Base-by-base conservation (phyloP, 1,139 yeast species). In the Blastobotrys capitulatus region DNA sequence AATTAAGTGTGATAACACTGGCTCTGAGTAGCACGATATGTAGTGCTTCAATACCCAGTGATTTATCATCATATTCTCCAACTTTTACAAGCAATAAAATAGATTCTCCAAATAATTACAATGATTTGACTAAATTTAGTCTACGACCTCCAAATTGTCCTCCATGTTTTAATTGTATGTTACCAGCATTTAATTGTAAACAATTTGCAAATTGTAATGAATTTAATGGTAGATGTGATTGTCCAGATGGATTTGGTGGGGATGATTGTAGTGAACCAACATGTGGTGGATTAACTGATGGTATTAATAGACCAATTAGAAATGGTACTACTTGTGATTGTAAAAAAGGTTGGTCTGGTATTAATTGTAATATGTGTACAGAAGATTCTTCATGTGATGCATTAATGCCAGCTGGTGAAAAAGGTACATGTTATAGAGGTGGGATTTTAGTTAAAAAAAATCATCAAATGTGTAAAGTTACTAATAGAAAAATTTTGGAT, bases 391-490 rank as follows among this genome's bases (percentile, higher is more conserved):
- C 84, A 1, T 92, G 98, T 70, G 87, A 87, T 63, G 71, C 85
- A 0, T 85, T 92, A 58, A 80, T 92, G 82, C 97, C 97, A 1
- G 90, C 83, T 50, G 95, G 87, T 1, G 69, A 89, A 51, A 72
- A 78, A 54, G 98, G 97, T 9, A 87, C 95, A 0, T 92, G 98
- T 65, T 90, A 89, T 66, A 77, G 81, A 54, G 79, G 86, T n/a
- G 98, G 98, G 19, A 78, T 87, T 57, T 71, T 89, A 48, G 94
- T 90, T 25, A 83, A 87, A 55, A 76, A 80, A 59, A 79, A 86
- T 62, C 88, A 84, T 65, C 97, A 87, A 67, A 86, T 86, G 84
- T 92, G 98, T 73, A 86, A 90, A 64, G 97, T 92, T 10, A 90
- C 97, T 25, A 69, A 92, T 67, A 74, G 80, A 52, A 92, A 90